Evolutionary conservation across 345 rosid genomes (phyloP).

Genomic region (Populus nigra): DNA sequence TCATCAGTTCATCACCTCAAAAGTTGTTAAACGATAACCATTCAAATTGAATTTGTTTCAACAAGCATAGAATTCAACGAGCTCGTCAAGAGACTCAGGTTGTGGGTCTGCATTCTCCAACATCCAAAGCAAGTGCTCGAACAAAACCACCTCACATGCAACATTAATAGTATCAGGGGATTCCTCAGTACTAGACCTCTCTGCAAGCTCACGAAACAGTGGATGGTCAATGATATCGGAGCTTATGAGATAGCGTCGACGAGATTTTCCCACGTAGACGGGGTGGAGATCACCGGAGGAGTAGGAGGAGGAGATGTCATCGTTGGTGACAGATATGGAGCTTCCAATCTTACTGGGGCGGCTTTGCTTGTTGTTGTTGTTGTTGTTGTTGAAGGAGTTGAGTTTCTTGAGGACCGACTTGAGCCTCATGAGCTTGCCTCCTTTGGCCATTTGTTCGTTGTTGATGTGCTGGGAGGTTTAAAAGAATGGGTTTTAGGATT

Average conservation of each 20-base stretch:
- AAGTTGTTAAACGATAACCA: neutral
- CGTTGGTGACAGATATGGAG: slow-evolving; percentile 35
- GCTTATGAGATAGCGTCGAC: slow-evolving; percentile 66
- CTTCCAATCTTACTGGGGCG: slow-evolving; percentile 28
- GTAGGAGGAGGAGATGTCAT: slow-evolving; percentile 18
- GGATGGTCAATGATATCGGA: slow-evolving; percentile 48
- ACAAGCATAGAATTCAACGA: slow-evolving; percentile 79
- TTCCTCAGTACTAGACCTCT: slow-evolving; percentile 21
- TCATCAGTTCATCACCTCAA: neutral
- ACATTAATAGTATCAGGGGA: slow-evolving; percentile 42
- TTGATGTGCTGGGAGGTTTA: neutral
- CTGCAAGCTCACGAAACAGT: slow-evolving; percentile 44
- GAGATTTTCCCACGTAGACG: slow-evolving; percentile 76
- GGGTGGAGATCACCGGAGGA: slow-evolving; percentile 50
- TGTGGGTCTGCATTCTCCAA: slow-evolving; percentile 70
- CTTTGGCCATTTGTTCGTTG: slow-evolving; percentile 54
- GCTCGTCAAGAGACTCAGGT: slow-evolving; percentile 72
- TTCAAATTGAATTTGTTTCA: slow-evolving; percentile 16
- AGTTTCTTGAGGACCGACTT: slow-evolving; percentile 80
- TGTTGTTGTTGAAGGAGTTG: slow-evolving; percentile 63
- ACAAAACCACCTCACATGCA: slow-evolving; percentile 86
- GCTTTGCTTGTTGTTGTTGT: slow-evolving; percentile 39
- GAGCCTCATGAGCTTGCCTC: slow-evolving; percentile 68
- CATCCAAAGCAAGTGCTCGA: slow-evolving; percentile 98
- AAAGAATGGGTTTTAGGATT: neutral